phyloP scores from a whole-genome alignment of 108 stramenopile species.

The Nannochloropsis salina region DNA sequence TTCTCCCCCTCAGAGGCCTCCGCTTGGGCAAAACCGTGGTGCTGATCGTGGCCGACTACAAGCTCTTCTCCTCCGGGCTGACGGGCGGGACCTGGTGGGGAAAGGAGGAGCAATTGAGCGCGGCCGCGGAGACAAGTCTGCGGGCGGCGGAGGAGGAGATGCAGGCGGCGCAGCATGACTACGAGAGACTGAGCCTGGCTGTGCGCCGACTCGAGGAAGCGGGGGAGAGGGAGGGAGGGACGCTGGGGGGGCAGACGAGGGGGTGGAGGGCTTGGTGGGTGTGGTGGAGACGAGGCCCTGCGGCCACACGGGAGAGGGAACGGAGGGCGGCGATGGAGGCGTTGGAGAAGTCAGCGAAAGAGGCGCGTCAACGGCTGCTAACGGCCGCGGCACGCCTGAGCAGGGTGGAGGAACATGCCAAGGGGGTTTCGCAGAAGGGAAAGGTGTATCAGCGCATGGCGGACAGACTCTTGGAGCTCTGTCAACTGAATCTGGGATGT shows the following conservation, averaged over 20 bases:
- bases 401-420: conserved; percentile 11
- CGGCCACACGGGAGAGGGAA: not conserved
- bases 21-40: not conserved
- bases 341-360: not conserved
- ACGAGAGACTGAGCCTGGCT: not conserved
- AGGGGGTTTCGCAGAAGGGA: not conserved
- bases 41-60: not conserved
- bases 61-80: not conserved
- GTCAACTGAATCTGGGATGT: conserved; percentile 72
- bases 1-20: conserved; percentile 5
- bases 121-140: not conserved
- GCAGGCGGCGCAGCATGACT: not conserved
- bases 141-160: not conserved
- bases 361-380: not conserved
- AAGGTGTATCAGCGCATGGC: conserved; percentile 42
- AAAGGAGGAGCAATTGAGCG: not conserved
- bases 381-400: not conserved
- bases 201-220: not conserved
- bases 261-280: not conserved
- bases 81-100: not conserved
- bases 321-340: not conserved
- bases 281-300: not conserved
- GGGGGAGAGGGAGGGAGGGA: not conserved
- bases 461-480: conserved; percentile 62
- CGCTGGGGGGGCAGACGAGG: not conserved